Conservation (phyloP, 805 yeast genomes). For the Kuraishia cidri region DNA sequence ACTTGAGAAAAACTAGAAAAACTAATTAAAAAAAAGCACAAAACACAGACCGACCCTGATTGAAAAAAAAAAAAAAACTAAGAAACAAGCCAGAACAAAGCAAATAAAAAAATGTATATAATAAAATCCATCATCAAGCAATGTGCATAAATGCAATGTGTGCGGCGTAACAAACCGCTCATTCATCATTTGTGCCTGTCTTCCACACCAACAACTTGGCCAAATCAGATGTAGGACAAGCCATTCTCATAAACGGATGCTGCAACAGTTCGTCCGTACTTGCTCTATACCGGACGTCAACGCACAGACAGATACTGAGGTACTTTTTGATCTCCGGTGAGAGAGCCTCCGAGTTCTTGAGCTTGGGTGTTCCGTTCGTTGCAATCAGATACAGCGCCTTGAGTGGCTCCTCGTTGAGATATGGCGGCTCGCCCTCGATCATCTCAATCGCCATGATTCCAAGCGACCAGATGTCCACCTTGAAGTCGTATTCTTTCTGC, state of each 20-base stretch:
- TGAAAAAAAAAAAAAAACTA: too few relatives aligned
- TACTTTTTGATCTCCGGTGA: conserved; percentile 77
- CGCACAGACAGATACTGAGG: conserved; percentile 85
- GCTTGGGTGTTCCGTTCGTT: conserved; percentile 73
- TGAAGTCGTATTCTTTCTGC: conserved; percentile 73
- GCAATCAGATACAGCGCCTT: conserved; percentile 72
- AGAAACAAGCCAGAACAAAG: too few relatives aligned
- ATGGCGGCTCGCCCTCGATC: conserved; percentile 85
- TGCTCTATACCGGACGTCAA: conserved; percentile 88
- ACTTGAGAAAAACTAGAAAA: too few relatives aligned
- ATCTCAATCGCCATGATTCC: conserved; percentile 84
- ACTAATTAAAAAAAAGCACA: too few relatives aligned
- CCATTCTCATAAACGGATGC: conserved; percentile 62
- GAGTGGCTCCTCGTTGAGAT: conserved; percentile 70
- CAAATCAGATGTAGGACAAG: conserved; percentile 52
- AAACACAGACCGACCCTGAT: too few relatives aligned
- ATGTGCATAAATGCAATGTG: too few relatives aligned
- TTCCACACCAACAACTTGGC: conserved; percentile 38
- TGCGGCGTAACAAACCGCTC: background rate
- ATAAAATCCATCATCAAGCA: too few relatives aligned
- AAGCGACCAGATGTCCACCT: conserved; percentile 76
- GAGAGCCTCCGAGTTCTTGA: conserved; percentile 36
- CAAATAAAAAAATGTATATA: too few relatives aligned
- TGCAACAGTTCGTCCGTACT: conserved; percentile 78
- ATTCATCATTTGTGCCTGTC: background rate